Percentiles rank a stretch among this genome's conserved stretches.
phyloP scores from a whole-genome alignment of 2,329 filamentous ascomycete genomes.

The Coniella vitis region DNA sequence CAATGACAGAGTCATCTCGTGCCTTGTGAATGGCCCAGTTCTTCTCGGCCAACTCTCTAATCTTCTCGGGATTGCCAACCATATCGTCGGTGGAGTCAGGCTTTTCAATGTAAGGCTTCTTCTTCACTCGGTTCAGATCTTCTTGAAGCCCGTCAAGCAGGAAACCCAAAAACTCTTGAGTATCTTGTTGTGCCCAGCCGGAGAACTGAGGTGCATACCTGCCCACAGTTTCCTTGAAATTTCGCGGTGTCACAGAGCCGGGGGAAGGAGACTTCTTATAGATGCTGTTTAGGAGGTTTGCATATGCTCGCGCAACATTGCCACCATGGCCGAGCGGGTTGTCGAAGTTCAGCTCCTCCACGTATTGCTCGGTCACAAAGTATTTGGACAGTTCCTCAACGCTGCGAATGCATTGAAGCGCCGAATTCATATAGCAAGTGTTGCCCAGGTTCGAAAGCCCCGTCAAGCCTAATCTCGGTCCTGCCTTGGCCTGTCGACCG shows the following conservation, averaged over 20 bases:
- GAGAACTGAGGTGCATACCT: slow-evolving; percentile 79
- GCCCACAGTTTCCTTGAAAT: slow-evolving; percentile 79
- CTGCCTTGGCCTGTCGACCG: slow-evolving; percentile 65
- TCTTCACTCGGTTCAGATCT: slow-evolving; percentile 85
- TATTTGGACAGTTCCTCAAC: slow-evolving; percentile 92
- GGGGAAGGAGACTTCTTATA: slow-evolving; percentile 58
- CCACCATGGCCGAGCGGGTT: slow-evolving; percentile 86
- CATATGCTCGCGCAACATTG: slow-evolving; percentile 79
- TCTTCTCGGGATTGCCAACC: slow-evolving; percentile 72
- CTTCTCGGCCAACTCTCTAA: slow-evolving; percentile 76
- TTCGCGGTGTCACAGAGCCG: slow-evolving; percentile 66
- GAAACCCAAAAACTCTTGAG: slow-evolving; percentile 93
- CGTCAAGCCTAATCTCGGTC: slow-evolving; percentile 66
- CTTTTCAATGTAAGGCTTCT: slow-evolving; percentile 97
- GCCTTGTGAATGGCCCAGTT: slow-evolving; percentile 90
- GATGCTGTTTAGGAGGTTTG: slow-evolving; percentile 66
- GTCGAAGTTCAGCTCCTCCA: slow-evolving; percentile 72
- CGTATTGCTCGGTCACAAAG: slow-evolving; percentile 70
- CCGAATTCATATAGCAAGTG: slow-evolving; percentile 99
- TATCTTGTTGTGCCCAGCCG: slow-evolving; percentile 93
- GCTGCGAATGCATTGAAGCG: slow-evolving; percentile 86
- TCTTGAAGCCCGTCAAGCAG: slow-evolving; percentile 91
- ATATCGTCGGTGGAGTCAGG: slow-evolving; percentile 97
- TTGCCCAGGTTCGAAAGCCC: slow-evolving; percentile 90
- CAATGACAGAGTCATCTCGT: slow-evolving; percentile 90